Evolutionary conservation across 768 basidiomycete genomes (phyloP).

Genomic region (Boletus rubescentipes): DNA sequence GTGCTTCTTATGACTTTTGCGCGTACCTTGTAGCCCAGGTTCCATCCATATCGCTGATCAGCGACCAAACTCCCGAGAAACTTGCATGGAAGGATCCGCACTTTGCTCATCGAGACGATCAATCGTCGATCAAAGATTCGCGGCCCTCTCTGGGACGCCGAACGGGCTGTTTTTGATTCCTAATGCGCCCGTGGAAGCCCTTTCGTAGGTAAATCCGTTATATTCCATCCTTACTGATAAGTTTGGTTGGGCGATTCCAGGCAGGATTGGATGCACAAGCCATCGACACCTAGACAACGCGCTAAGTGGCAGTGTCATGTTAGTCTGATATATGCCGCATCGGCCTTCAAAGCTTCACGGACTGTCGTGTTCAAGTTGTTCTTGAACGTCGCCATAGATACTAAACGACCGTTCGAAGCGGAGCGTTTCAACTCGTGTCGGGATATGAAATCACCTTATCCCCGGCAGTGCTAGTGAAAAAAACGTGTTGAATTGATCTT

Average conservation of each 20-base stretch:
- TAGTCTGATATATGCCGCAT: not conserved
- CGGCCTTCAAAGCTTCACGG: not conserved
- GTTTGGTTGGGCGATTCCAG: not conserved
- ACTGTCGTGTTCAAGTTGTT: not conserved
- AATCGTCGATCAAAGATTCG: constrained; percentile 17
- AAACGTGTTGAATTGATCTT: not conserved
- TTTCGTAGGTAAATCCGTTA: not conserved
- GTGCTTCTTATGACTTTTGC: not conserved
- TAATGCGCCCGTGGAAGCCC: not conserved
- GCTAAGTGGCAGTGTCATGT: not conserved
- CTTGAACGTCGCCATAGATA: not conserved
- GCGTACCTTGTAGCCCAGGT: not conserved
- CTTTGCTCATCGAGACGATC: not conserved
- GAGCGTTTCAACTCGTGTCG: constrained; percentile 11
- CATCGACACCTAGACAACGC: not conserved
- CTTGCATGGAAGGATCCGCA: constrained; percentile 5
- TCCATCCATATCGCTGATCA: not conserved
- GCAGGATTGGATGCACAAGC: not conserved
- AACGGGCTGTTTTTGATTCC: not conserved
- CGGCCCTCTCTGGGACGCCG: not conserved
- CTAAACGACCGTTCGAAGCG: constrained; percentile 4
- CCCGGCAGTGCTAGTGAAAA: not conserved
- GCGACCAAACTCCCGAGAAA: not conserved
- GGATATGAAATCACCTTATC: constrained; percentile 15
- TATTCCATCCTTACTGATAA: not conserved